Conservation (phyloP, 202 grass and related monocot species). For the Carex arenaria region DNA sequence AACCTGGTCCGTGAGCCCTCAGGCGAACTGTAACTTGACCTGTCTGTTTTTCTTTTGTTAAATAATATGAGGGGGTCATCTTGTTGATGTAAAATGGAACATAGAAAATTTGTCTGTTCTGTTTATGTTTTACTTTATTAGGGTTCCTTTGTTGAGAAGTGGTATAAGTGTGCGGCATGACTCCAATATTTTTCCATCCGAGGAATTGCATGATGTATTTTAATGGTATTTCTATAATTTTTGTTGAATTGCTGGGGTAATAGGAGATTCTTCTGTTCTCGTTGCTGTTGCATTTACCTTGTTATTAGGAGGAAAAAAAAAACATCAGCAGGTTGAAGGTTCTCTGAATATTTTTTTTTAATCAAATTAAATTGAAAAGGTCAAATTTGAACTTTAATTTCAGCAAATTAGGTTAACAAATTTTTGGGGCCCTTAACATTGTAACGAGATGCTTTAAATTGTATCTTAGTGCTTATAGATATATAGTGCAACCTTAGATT, state of each 20-base stretch:
- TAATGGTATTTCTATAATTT: neutral
- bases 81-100: constrained; percentile 11
- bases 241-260: neutral
- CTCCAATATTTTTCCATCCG: constrained; percentile 5
- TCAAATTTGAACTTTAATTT: neutral
- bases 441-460: neutral
- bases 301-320: neutral
- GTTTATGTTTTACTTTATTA: constrained; percentile 11
- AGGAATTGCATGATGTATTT: constrained; percentile 14
- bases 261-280: neutral
- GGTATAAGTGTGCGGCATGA: constrained; percentile 2
- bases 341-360: neutral
- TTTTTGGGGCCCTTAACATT: neutral
- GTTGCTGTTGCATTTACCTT: neutral
- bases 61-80: constrained; percentile 18
- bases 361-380: neutral
- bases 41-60: constrained; percentile 7
- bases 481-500: neutral
- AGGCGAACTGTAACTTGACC: constrained; percentile 24
- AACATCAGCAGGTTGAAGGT: neutral
- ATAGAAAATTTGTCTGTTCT: constrained; percentile 6
- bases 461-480: neutral
- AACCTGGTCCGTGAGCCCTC: constrained; percentile 2
- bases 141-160: constrained; percentile 14
- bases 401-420: neutral